Percentiles rank a stretch among this genome's conserved stretches.
Conservation (phyloP, 208 protist species). For the Spongospora subterranea region DNA sequence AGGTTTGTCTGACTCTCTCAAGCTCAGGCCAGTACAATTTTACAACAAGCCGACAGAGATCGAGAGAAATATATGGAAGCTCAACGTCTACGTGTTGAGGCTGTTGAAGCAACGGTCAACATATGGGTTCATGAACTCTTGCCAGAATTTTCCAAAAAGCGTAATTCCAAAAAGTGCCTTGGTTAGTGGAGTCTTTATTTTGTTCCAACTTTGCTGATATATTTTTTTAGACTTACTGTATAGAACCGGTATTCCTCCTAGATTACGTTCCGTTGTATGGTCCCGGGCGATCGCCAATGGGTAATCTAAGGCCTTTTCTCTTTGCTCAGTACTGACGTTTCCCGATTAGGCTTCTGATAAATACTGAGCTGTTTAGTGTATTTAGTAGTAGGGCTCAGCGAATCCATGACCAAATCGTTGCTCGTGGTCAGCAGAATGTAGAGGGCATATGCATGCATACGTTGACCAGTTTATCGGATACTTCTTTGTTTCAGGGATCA, state of each 20-base stretch:
- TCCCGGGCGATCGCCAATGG: constrained; percentile 18
- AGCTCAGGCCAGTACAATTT: background rate
- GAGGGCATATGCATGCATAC: background rate
- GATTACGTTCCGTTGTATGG: constrained; percentile 50
- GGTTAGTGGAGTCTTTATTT: no score
- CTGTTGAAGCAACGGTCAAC: constrained; percentile 9
- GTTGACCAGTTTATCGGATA: background rate
- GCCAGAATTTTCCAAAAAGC: background rate
- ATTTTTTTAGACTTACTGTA: background rate
- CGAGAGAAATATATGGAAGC: background rate
- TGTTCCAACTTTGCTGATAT: no score
- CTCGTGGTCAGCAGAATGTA: background rate
- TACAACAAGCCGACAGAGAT: constrained; percentile 15
- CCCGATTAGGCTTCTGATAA: background rate
- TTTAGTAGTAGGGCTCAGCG: background rate
- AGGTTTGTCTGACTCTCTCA: background rate
- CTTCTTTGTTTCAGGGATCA: background rate
- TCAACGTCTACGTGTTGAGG: background rate
- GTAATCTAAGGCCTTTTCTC: background rate
- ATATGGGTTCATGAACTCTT: background rate
- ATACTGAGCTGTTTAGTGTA: constrained; percentile 50
- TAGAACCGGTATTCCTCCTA: constrained; percentile 48
- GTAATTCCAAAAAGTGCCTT: background rate
- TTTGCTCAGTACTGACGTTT: background rate
- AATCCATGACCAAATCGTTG: background rate